phyloP scores from a whole-genome alignment of 2,329 filamentous ascomycete species.

The Microascus cirrosus region DNA sequence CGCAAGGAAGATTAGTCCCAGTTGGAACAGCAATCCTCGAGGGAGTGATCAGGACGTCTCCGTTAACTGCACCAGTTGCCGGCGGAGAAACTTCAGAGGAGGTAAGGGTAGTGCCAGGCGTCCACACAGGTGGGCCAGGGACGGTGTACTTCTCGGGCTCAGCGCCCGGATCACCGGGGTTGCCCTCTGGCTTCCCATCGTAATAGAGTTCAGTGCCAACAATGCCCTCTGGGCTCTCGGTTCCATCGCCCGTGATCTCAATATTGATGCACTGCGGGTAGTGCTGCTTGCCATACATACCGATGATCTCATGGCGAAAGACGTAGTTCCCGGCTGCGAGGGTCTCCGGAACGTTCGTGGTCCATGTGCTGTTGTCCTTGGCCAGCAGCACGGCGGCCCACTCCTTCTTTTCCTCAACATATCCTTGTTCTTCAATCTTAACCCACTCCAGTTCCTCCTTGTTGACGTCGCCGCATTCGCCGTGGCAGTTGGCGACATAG shows the following conservation, averaged over 20 bases:
- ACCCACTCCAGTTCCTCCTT: slow-evolving; percentile 44
- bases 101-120: not conserved
- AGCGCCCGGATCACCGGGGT: not conserved
- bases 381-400: slow-evolving; percentile 30
- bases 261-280: slow-evolving; percentile 41
- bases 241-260: slow-evolving; percentile 26
- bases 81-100: not conserved
- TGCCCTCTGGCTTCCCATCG: not conserved
- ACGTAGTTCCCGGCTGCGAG: slow-evolving; percentile 30
- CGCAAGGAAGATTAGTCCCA: not conserved
- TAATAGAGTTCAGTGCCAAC: slow-evolving; percentile 24
- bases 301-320: slow-evolving; percentile 40
- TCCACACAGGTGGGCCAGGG: not conserved
- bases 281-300: slow-evolving; percentile 37
- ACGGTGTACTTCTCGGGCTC: not conserved
- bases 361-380: slow-evolving; percentile 18
- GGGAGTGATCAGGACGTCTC: too few relatives aligned
- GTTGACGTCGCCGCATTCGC: slow-evolving; percentile 40
- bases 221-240: not conserved
- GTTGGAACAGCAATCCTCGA: not conserved
- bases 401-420: slow-evolving; percentile 25
- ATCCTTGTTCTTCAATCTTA: slow-evolving; percentile 47
- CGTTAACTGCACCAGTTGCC: too few relatives aligned
- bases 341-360: slow-evolving; percentile 17
- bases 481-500: slow-evolving; percentile 50